Percentiles rank a stretch among this genome's conserved stretches.
phyloP scores from a whole-genome alignment of 1,139 yeast species.

The Eremothecium sinecaudum region DNA sequence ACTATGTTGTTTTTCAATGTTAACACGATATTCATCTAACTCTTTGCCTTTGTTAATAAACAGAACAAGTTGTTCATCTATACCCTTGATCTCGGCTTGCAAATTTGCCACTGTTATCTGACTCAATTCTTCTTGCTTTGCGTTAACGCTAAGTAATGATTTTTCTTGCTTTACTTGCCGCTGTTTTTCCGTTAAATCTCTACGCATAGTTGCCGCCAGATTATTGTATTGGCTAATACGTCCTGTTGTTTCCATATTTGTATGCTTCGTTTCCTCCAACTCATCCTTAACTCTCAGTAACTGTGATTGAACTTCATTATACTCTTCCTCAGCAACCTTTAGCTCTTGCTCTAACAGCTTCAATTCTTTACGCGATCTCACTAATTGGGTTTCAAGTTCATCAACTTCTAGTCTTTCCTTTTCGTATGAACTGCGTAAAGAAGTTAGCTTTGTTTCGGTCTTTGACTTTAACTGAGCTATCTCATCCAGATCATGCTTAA shows the following conservation, averaged over 20 bases:
- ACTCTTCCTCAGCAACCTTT: constrained; percentile 71
- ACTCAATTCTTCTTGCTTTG: constrained; percentile 58
- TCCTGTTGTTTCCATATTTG: constrained; percentile 57
- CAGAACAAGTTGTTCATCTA: constrained; percentile 26
- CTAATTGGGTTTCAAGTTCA: constrained; percentile 54
- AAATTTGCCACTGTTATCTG: constrained; percentile 39
- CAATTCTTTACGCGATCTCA: constrained; percentile 55
- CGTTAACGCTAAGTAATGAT: constrained; percentile 55
- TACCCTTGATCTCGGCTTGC: constrained; percentile 41
- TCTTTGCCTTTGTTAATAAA: constrained; percentile 31
- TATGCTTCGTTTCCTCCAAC: constrained; percentile 57
- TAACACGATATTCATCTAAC: constrained; percentile 33
- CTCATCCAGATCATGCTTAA: constrained; percentile 63
- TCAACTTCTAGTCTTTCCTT: constrained; percentile 68
- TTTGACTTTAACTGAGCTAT: constrained; percentile 59
- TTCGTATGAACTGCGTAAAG: constrained; percentile 63
- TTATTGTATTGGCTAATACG: constrained; percentile 58
- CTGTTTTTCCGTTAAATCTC: constrained; percentile 43
- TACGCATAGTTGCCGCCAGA: constrained; percentile 51
- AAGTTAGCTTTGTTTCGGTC: constrained; percentile 58
- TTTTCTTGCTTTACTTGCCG: constrained; percentile 50
- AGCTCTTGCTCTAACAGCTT: constrained; percentile 68
- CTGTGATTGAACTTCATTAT: constrained; percentile 61
- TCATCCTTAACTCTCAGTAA: constrained; percentile 52
- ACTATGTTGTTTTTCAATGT: constrained; percentile 32